Percentiles rank a stretch among this genome's conserved stretches.
Evolutionary conservation across 179 eudicot genomes (phyloP).

Genomic region (Vitellaria paradoxa): DNA sequence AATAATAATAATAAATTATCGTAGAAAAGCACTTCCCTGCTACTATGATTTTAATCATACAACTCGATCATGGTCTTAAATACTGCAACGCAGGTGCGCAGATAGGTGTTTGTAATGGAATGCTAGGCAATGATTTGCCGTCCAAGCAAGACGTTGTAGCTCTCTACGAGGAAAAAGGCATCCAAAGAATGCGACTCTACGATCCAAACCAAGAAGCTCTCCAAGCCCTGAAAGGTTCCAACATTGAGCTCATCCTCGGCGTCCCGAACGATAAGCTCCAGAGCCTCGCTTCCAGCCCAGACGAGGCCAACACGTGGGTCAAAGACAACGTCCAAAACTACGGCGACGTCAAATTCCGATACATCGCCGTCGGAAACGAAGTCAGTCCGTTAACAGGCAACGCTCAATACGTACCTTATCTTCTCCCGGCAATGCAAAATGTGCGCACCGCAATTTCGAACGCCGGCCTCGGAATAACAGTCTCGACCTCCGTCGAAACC

Average conservation of each 20-base stretch:
- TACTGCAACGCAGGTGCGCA: too few species aligned
- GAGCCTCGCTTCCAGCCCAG: constrained; percentile 24
- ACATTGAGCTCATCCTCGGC: constrained; percentile 47
- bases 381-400: constrained; percentile 24
- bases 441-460: constrained; percentile 30
- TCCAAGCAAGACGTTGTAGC: too few species aligned
- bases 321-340: constrained; percentile 37
- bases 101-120: too few species aligned
- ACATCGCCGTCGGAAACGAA: constrained; percentile 64
- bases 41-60: too few species aligned
- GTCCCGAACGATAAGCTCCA: constrained; percentile 40
- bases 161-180: constrained; percentile 31
- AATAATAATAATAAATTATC: too few species aligned
- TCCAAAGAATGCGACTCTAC: constrained; percentile 47
- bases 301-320: constrained; percentile 44
- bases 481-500: constrained; percentile 36
- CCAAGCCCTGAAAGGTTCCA: constrained; percentile 42
- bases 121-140: too few species aligned
- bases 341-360: constrained; percentile 40
- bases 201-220: constrained; percentile 40
- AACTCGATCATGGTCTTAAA: too few species aligned
- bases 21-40: too few species aligned
- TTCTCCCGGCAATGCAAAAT: constrained; percentile 30
- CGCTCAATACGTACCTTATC: constrained; percentile 14
- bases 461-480: constrained; percentile 36